Percentiles rank a stretch among this genome's conserved stretches.
These are phyloP conservation scores for Cercospora brassicicola DNA, from an alignment of 2,329 filamentous ascomycete species.

Conservation along the genomic window DNA sequence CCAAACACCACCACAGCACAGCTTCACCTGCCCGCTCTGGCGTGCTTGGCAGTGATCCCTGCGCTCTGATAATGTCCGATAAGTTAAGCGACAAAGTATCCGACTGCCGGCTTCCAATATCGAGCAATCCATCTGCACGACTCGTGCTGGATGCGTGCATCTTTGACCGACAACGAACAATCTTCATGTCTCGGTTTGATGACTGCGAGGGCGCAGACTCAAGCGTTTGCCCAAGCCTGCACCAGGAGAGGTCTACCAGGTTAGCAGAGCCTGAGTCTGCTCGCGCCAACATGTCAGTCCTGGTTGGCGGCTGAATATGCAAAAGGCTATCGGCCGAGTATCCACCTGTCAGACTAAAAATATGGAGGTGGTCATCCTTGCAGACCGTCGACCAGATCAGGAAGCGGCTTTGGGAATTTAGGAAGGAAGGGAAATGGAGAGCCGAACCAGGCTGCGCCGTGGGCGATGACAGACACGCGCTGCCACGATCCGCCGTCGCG, in stretches of 20 bases:
- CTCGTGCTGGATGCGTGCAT: background rate
- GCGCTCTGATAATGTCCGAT: background rate
- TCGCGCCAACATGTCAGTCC: background rate
- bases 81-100: background rate
- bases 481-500: background rate
- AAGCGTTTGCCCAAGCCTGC: background rate
- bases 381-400: slow-evolving; percentile 2
- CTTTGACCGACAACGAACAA: background rate
- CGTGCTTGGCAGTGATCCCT: background rate
- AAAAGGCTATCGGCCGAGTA: background rate
- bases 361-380: slow-evolving; percentile 10
- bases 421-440: slow-evolving; percentile 10
- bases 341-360: slow-evolving; percentile 5
- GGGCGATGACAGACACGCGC: background rate
- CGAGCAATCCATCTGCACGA: background rate
- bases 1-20: background rate
- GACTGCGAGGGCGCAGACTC: background rate
- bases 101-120: background rate
- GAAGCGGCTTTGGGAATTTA: background rate
- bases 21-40: background rate
- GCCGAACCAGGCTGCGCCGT: slow-evolving; percentile 7
- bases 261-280: background rate
- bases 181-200: background rate
- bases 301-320: background rate
- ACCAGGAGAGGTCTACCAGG: background rate